phyloP scores from a whole-genome alignment of 2,329 filamentous ascomycete species.

The Scedosporium dehoogii region DNA sequence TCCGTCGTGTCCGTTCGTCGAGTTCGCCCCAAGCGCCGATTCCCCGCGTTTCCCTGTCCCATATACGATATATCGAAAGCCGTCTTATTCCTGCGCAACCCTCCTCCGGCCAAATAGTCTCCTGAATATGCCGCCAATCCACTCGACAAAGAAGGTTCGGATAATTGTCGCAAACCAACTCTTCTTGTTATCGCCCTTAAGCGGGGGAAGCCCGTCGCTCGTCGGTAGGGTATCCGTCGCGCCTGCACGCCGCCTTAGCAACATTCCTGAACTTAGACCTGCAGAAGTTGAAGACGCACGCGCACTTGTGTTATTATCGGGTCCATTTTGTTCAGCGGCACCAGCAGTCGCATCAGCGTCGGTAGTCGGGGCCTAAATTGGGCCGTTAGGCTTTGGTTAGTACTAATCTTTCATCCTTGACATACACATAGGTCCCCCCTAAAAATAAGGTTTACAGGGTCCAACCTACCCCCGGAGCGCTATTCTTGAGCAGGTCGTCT shows the following conservation, averaged over 20 bases:
- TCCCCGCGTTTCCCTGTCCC: background rate
- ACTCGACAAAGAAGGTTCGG: background rate
- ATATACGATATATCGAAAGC: background rate
- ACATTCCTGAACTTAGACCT: background rate
- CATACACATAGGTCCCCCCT: background rate
- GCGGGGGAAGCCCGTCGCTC: background rate
- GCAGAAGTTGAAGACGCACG: background rate
- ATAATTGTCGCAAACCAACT: slow-evolving; percentile 1
- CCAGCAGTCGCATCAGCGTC: background rate
- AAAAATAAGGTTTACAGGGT: background rate
- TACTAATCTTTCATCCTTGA: background rate
- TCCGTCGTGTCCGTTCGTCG: too few species aligned
- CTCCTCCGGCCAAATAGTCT: background rate
- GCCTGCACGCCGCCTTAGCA: background rate
- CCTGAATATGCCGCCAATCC: slow-evolving; percentile 1
- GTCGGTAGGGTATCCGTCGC: background rate
- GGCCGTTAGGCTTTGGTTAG: background rate
- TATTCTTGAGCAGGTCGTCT: background rate
- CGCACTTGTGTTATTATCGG: background rate
- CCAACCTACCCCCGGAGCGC: background rate
- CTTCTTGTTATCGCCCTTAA: background rate
- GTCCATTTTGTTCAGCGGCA: background rate
- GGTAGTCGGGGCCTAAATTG: background rate
- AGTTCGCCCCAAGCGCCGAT: background rate
- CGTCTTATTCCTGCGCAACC: background rate